Evolutionary conservation across 495 filamentous ascomycete species (phyloP).

Genomic region (Bacidia rubella): DNA sequence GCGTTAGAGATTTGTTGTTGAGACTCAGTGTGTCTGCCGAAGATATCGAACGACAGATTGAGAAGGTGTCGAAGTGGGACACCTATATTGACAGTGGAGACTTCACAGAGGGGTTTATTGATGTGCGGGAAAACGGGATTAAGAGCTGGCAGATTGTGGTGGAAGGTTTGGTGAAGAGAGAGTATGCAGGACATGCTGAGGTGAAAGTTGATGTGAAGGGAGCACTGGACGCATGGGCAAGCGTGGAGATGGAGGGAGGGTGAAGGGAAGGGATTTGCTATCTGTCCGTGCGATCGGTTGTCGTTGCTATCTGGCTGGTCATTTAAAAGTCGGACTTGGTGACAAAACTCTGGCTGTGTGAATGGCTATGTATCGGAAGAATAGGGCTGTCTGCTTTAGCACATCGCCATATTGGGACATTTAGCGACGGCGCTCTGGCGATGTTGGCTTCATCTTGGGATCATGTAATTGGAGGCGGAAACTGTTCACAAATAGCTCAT

Average conservation of each 20-base stretch:
- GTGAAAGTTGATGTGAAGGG: not conserved
- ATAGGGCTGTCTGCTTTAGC: too few relatives aligned
- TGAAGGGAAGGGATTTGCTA: not conserved
- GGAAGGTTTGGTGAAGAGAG: slow-evolving; percentile 5
- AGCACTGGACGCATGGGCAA: not conserved
- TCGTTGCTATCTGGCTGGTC: not conserved
- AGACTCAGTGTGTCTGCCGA: not conserved
- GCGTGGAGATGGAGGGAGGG: not conserved
- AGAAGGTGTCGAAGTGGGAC: not conserved
- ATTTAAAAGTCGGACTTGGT: not conserved
- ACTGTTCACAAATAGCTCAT: too few relatives aligned
- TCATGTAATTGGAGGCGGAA: too few relatives aligned
- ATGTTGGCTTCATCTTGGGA: not conserved
- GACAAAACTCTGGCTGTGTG: too few relatives aligned
- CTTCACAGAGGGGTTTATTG: too few relatives aligned
- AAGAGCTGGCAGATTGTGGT: slow-evolving; percentile 8
- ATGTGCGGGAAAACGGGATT: not conserved
- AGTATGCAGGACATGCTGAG: not conserved
- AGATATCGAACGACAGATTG: not conserved
- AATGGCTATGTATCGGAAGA: too few relatives aligned
- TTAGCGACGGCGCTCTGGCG: not conserved
- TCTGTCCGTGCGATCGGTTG: not conserved
- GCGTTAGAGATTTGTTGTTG: slow-evolving; percentile 2
- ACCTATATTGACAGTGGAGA: not conserved
- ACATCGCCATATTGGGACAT: too few relatives aligned